Conservation (phyloP, 208 protist species). For the Endotrypanum monterogeii region DNA sequence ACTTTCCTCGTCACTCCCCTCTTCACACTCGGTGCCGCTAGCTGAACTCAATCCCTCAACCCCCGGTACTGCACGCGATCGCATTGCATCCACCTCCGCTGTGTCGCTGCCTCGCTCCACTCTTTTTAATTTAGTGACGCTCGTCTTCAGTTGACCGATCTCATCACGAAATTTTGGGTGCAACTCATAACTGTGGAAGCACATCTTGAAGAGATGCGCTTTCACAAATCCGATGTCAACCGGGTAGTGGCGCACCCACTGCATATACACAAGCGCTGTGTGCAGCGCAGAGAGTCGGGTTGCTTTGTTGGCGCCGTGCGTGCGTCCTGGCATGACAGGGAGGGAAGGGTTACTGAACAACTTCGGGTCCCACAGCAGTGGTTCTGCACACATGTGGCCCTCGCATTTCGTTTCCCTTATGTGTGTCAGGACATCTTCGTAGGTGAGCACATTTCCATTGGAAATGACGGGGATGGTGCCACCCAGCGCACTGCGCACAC, state of each 20-base stretch:
- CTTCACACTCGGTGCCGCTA: neutral
- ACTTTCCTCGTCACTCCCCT: constrained; percentile 3
- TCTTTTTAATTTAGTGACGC: neutral
- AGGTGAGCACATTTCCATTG: constrained; percentile 88
- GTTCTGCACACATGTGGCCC: constrained; percentile 90
- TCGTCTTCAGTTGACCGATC: constrained; percentile 41
- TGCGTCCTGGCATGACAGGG: constrained; percentile 38
- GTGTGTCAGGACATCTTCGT: constrained; percentile 59
- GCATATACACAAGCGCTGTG: constrained; percentile 63
- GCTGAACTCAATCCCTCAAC: neutral
- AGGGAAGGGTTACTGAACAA: constrained; percentile 59
- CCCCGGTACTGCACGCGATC: neutral
- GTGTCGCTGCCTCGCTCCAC: neutral
- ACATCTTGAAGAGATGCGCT: constrained; percentile 90
- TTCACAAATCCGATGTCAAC: constrained; percentile 81
- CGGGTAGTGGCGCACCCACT: constrained; percentile 47
- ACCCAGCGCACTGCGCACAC: constrained; percentile 47
- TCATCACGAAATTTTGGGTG: constrained; percentile 47
- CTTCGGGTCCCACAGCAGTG: constrained; percentile 83
- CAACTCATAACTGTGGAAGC: constrained; percentile 81
- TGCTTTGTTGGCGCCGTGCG: constrained; percentile 35
- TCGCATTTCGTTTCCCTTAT: constrained; percentile 60
- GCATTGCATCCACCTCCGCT: neutral
- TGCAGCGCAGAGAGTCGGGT: constrained; percentile 51
- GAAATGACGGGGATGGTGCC: constrained; percentile 78